Percentiles rank a stretch among this genome's conserved stretches.
Conservation (phyloP, 345 rosid species). For the Litchi chinensis region DNA sequence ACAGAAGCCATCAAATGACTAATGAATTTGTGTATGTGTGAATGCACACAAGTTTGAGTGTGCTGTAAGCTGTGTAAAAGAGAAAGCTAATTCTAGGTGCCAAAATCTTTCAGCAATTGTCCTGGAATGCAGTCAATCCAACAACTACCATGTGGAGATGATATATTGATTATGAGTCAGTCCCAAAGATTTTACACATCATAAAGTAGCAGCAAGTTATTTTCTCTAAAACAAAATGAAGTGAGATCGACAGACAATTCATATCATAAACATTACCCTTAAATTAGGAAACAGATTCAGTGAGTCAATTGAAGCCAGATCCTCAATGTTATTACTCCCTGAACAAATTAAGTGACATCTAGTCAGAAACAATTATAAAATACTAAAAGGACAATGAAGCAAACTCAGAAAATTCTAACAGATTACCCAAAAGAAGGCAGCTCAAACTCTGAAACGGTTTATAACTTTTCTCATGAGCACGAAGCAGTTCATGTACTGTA, state of each 20-base stretch:
- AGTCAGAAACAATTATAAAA: slow-evolving; percentile 17
- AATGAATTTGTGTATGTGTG: neutral
- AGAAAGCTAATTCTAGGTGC: neutral
- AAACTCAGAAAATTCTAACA: slow-evolving; percentile 8
- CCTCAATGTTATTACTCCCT: slow-evolving; percentile 73
- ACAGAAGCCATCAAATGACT: neutral
- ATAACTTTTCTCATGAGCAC: slow-evolving; percentile 33
- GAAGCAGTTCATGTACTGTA: slow-evolving; percentile 24
- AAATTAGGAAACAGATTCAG: slow-evolving; percentile 68
- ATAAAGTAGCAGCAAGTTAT: neutral
- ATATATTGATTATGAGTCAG: neutral
- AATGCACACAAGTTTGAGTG: neutral
- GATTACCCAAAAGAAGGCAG: slow-evolving; percentile 85
- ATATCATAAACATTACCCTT: slow-evolving; percentile 55
- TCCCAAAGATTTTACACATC: neutral
- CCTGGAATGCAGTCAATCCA: neutral
- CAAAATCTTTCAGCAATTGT: neutral
- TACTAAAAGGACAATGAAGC: neutral
- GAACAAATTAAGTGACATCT: slow-evolving; percentile 11
- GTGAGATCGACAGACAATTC: slow-evolving; percentile 5
- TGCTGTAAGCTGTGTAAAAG: neutral
- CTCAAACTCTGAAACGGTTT: slow-evolving; percentile 64
- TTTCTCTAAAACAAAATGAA: slow-evolving; percentile 3
- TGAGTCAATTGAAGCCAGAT: slow-evolving; percentile 65
- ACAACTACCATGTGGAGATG: neutral